Evolutionary conservation across 2,329 filamentous ascomycete genomes (phyloP), one percentile per base, ranked within the genome.

Genomic region (Colletotrichum trifolii): DNA sequence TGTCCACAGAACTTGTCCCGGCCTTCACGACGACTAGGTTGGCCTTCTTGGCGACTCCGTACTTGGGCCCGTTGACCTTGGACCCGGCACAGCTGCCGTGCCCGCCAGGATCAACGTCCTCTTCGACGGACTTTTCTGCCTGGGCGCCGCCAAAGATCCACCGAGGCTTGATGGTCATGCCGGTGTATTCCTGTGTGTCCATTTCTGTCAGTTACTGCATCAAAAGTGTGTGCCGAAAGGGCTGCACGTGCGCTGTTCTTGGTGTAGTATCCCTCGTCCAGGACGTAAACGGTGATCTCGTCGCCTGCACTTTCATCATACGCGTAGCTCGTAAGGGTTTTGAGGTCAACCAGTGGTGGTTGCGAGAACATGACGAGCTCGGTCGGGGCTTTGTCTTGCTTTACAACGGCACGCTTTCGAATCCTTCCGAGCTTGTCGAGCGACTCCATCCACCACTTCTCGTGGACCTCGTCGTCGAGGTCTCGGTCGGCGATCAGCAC

Each of bases 371-470:
- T 40, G 43, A 48, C 13, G 17, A 56, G 54, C 8, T 47, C 54
- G 10, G 43, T 47, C 6, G 54, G 54, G n/a, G 43, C 54, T 9
- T 4, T 13, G 15, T 17, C 9, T 11, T 56, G 54, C 35, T 39
- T 47, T 1, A 48, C 43, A 1, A 56, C 43, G 15, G 54, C 43
- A 3, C 54, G 54, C 54, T 56, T 56, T 25, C 15, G 34, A 25
- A 56, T 40, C 6, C 8, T 47, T 0, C 35, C 11, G 2, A 48
- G 54, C 42, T 39, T 47, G n/a, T 56, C 43, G 7, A 48, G 54
- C 6, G 54, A 56, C 8, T 56, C 43, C 35, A 6, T 47, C 54
- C 54, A 56, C 54, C 54, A 56, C 33, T 56, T 48, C 42, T 56
- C 43, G 35, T 47, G 33, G 43, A 47, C 8, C 6, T 56, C 54